A percentile compares a stretch with the other conserved stretches of the same genome.
These are phyloP conservation scores for Chalara sp. DNA, from an alignment of 2,329 filamentous ascomycete species.

Conservation along the genomic window DNA sequence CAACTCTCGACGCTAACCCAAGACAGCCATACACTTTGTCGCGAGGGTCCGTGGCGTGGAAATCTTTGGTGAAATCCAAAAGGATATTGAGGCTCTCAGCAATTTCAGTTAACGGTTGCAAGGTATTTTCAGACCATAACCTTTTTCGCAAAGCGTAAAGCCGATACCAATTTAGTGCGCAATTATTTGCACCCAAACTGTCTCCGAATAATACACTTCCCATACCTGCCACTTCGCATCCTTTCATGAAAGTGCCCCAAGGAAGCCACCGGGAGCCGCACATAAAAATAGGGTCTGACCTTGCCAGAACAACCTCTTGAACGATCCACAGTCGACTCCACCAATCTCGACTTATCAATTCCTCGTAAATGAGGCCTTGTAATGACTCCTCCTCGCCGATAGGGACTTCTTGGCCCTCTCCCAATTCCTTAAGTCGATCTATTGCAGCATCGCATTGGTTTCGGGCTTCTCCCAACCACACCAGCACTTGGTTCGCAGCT, in stretches of 20 bases:
- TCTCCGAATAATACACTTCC: background rate
- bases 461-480: constrained; percentile 1
- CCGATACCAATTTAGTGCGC: background rate
- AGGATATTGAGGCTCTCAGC: background rate
- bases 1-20: background rate
- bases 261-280: background rate
- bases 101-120: background rate
- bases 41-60: background rate
- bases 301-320: constrained; percentile 2
- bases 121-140: background rate
- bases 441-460: background rate
- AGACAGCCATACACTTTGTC: constrained; percentile 3
- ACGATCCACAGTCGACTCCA: constrained; percentile 3
- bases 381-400: background rate
- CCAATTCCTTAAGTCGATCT: background rate
- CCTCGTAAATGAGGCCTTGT: background rate
- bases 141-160: background rate
- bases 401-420: background rate
- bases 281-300: background rate
- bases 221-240: background rate
- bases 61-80: background rate
- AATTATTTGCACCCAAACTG: background rate
- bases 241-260: background rate
- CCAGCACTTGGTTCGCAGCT: background rate
- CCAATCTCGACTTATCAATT: background rate